Conservation (phyloP, 805 yeast species). For the Schizosaccharomyces pombe region DNA sequence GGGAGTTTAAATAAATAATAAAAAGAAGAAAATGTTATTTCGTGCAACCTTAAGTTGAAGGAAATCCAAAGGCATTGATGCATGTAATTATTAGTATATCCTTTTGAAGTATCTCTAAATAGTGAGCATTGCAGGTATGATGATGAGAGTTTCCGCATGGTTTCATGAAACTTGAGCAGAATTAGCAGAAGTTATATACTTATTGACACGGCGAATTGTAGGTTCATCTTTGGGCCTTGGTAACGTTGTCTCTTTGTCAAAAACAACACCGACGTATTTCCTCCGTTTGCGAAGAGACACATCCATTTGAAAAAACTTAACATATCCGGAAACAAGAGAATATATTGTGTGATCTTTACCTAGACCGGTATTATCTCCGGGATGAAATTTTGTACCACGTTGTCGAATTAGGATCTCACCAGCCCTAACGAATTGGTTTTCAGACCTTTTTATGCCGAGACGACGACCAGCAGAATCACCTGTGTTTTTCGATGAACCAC, state of each 20-base stretch:
- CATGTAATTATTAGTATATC: too few species aligned
- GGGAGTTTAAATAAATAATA: too few species aligned
- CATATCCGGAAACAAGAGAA: conserved; percentile 83
- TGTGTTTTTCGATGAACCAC: conserved; percentile 85
- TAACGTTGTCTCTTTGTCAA: not conserved
- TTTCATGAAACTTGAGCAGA: not conserved
- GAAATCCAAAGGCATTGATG: too few species aligned
- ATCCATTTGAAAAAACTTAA: conserved; percentile 77
- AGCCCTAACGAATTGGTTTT: conserved; percentile 34
- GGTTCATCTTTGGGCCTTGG: conserved; percentile 1
- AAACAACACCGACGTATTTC: conserved; percentile 60
- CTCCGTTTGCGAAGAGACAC: conserved; percentile 62
- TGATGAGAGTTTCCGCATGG: too few species aligned
- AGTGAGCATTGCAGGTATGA: too few species aligned
- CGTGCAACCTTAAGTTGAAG: too few species aligned
- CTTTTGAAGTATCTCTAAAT: too few species aligned
- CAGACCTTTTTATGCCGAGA: conserved; percentile 71
- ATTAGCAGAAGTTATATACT: not conserved
- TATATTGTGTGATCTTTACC: conserved; percentile 86
- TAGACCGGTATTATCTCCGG: conserved; percentile 58
- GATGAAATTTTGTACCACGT: conserved; percentile 82
- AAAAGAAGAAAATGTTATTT: too few species aligned
- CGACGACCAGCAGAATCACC: conserved; percentile 89
- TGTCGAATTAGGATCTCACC: conserved; percentile 85
- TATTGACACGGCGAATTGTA: not conserved